Base-by-base conservation (phyloP, 202 grass and related monocot genomes). In the Hordeum pubiflorum region DNA sequence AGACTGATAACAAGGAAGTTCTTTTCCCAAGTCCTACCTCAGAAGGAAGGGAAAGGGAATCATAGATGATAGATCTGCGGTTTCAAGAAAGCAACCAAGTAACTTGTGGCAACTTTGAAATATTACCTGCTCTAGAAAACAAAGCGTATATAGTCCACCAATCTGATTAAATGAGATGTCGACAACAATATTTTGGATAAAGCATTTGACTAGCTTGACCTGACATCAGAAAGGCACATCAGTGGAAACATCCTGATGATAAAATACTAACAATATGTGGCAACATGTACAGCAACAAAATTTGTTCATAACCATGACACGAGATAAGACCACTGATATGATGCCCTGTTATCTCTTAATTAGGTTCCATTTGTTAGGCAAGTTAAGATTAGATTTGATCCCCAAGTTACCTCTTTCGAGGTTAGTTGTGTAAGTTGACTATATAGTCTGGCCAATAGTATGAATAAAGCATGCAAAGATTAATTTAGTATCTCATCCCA, bases 101-200 rank as follows among this genome's bases (percentile, higher is more conserved):
- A 76, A 41, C 22, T 37, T 58, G 7, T 55, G 34, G 33, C 11
- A 17, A 62, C 38, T 81, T 71, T 52, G 40, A 58, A 63, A 72
- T 26, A 76, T 82, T 89, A 97, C 94, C 91, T 94, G 63, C 76
- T 97, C 91, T 50, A 97, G 88, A 81, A 97, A 97, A 87, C 90
- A 92, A 66, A 97, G 89, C 7, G 91, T 94, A 82, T 64, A 86
- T 39, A 97, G 89, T 71, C 94, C 94, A 56, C 91, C 94, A 59
- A 94, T 86, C 82, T 97, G 94, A 94, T 97, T 94, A 82, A 94
- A 92, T 73, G 94, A 94, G 71, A 94, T 92, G 82, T 97, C 94
- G 10, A 97, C 91, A 29, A 89, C 88, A 73, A 94, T 97, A 71
- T 94, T 89, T 78, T 97, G 89, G 27, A 97, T 91, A 50, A 94